Conservation (phyloP, 176 grass and related monocot species). For the Juncus effusus region DNA sequence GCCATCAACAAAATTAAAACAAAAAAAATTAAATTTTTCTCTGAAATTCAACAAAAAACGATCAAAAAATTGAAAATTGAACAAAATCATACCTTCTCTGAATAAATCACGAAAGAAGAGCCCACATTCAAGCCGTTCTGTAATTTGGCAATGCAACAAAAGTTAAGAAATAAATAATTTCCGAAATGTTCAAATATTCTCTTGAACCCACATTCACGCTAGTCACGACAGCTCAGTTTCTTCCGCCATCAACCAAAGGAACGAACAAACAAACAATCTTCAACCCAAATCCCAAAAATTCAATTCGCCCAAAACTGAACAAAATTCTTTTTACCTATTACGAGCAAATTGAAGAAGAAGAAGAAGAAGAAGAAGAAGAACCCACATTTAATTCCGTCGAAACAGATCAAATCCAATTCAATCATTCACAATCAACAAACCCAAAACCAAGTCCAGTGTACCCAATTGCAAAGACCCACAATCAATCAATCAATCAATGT, state of each 20-base stretch:
- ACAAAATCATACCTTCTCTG: not conserved
- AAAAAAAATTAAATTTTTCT: not conserved
- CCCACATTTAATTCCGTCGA: not conserved
- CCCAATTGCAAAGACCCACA: not conserved
- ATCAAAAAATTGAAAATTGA: constrained; percentile 8
- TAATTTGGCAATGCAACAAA: too few relatives aligned
- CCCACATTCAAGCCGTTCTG: too few relatives aligned
- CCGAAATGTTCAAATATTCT: too few relatives aligned
- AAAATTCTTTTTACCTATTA: constrained; percentile 2
- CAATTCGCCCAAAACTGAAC: not conserved
- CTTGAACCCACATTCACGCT: too few relatives aligned
- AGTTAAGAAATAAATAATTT: too few relatives aligned
- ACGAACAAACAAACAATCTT: too few relatives aligned
- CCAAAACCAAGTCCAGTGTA: not conserved
- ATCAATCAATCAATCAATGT: not conserved
- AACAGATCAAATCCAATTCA: constrained; percentile 21
- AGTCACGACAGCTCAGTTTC: too few relatives aligned
- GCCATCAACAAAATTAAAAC: constrained; percentile 12
- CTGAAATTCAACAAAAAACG: constrained; percentile 7
- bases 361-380: not conserved
- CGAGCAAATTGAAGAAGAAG: not conserved
- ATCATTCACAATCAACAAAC: not conserved
- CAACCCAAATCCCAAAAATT: too few relatives aligned
- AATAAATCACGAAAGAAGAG: too few relatives aligned
- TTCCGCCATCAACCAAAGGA: too few relatives aligned